These are phyloP conservation scores for Sporothrix variecibatus DNA, from an alignment of 2,329 filamentous ascomycete genomes.

Conservation along the genomic window DNA sequence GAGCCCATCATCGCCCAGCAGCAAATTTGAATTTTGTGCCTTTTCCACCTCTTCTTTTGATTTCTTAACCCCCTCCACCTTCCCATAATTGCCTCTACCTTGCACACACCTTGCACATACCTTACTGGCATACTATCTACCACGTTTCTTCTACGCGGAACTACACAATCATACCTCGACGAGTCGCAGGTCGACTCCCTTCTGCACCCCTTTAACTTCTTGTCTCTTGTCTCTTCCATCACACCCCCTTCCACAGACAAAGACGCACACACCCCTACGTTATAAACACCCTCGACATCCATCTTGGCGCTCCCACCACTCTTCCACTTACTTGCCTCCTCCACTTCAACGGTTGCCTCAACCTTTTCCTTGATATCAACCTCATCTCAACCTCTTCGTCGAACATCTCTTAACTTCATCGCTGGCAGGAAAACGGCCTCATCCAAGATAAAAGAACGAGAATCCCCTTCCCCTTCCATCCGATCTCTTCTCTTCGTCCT, in stretches of 20 bases:
- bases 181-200: neutral
- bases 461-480: conserved; percentile 28
- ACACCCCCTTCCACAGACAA: neutral
- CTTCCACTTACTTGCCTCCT: conserved; percentile 1
- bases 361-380: neutral
- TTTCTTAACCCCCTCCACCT: neutral
- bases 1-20: conserved; percentile 5
- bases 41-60: neutral
- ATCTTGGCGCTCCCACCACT: conserved; percentile 17
- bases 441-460: conserved; percentile 25
- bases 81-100: neutral
- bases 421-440: neutral
- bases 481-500: conserved; percentile 19
- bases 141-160: neutral
- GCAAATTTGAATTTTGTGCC: neutral
- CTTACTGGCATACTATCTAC: neutral
- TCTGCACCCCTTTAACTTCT: neutral
- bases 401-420: neutral
- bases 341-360: conserved; percentile 20
- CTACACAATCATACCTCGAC: neutral
- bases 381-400: neutral
- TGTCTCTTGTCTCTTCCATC: neutral
- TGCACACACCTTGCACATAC: neutral
- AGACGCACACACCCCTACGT: neutral
- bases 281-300: neutral